Conservation (phyloP, 495 filamentous ascomycete species). For the Xylaria cubensis region DNA sequence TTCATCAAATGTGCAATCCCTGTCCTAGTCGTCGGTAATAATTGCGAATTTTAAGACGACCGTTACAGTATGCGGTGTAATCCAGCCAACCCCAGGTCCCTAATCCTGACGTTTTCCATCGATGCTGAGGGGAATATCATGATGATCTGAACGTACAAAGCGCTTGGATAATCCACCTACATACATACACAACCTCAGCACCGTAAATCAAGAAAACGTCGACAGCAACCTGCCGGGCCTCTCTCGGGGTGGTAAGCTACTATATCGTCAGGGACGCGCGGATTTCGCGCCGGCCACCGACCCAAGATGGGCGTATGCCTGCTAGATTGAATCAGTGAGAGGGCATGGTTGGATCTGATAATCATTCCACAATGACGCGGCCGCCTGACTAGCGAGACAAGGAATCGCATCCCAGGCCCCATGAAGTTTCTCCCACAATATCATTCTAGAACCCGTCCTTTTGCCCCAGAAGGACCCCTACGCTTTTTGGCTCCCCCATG, state of each 20-base stretch:
- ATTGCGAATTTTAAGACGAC: neutral
- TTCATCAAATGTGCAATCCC: constrained; percentile 1
- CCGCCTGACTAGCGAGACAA: constrained; percentile 23
- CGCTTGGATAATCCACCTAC: constrained; percentile 9
- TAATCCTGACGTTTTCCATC: neutral
- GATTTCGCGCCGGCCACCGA: constrained; percentile 1
- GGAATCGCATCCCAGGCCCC: constrained; percentile 22
- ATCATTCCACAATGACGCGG: constrained; percentile 28
- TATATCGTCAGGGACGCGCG: constrained; percentile 6
- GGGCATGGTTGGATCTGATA: constrained; percentile 21
- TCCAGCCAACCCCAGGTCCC: neutral
- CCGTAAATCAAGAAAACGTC: neutral
- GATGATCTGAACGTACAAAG: neutral
- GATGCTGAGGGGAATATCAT: neutral
- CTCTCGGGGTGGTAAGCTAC: neutral
- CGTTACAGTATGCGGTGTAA: constrained; percentile 16
- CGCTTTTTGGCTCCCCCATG: neutral
- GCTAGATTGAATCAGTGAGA: constrained; percentile 19
- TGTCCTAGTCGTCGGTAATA: constrained; percentile 19
- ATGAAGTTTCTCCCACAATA: constrained; percentile 19
- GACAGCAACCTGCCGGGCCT: neutral
- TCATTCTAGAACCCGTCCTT: constrained; percentile 22
- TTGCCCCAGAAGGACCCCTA: constrained; percentile 11
- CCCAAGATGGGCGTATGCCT: constrained; percentile 17
- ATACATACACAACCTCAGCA: neutral